A percentile compares a stretch with the other conserved stretches of the same genome.
phyloP scores from a whole-genome alignment of 495 filamentous ascomycete genomes.

The Penicillium antarcticum region DNA sequence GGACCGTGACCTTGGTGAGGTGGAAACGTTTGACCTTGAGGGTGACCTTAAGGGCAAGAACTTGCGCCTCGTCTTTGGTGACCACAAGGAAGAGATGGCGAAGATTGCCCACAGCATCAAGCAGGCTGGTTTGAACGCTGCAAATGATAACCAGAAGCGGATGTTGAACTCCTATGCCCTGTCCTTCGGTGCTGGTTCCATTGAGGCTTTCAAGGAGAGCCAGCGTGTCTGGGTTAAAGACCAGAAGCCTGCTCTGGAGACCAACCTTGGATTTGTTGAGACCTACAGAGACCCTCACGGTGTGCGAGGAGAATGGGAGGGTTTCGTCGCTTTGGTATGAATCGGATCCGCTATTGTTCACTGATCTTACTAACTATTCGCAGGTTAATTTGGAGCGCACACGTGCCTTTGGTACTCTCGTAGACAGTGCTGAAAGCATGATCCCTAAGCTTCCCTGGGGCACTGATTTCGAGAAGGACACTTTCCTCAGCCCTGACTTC shows the following conservation, averaged over 20 bases:
- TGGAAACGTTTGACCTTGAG: conserved; percentile 62
- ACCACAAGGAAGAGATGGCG: conserved; percentile 77
- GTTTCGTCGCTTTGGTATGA: conserved; percentile 72
- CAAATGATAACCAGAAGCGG: conserved; percentile 77
- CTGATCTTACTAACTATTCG: conserved; percentile 23
- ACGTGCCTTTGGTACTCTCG: conserved; percentile 80
- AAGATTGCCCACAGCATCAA: conserved; percentile 68
- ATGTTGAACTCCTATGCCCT: conserved; percentile 84
- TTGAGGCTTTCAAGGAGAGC: conserved; percentile 84
- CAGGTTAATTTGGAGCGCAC: conserved; percentile 82
- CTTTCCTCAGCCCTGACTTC: conserved; percentile 91
- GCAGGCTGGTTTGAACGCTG: conserved; percentile 70
- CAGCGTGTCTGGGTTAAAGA: conserved; percentile 93
- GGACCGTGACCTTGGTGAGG: conserved; percentile 68
- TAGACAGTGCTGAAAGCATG: conserved; percentile 72
- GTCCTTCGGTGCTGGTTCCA: conserved; percentile 80
- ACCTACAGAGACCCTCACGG: conserved; percentile 94
- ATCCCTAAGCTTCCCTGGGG: conserved; percentile 89
- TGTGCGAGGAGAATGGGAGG: conserved; percentile 95
- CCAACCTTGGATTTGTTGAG: conserved; percentile 92
- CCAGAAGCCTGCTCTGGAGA: conserved; percentile 83
- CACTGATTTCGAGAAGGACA: conserved; percentile 89
- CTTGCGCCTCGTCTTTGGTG: conserved; percentile 76
- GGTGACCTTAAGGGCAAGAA: conserved; percentile 64
- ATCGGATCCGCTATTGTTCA: neutral